Percentiles rank a stretch among this genome's conserved stretches.
phyloP scores from a whole-genome alignment of 2,329 filamentous ascomycete genomes.

The Xylariales sp. region DNA sequence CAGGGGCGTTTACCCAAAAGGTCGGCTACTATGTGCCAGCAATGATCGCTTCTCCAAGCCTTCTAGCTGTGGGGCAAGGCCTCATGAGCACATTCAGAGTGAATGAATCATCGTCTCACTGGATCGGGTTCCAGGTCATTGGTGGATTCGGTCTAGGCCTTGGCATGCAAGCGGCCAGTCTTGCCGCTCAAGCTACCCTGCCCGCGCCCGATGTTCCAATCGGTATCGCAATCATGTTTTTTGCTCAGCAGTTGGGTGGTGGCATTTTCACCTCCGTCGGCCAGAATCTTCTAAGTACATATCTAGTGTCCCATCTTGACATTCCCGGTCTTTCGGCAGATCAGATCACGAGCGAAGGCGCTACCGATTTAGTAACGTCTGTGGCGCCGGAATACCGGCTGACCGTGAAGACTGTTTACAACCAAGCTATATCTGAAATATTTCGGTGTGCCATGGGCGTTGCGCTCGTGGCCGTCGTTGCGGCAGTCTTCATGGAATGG shows the following conservation, averaged over 20 bases:
- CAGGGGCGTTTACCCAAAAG: constrained; percentile 61
- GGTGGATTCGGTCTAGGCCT: constrained; percentile 69
- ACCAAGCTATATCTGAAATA: constrained; percentile 62
- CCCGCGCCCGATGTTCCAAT: constrained; percentile 57
- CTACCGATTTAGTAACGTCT: constrained; percentile 63
- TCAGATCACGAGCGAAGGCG: constrained; percentile 53
- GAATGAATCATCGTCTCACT: constrained; percentile 59
- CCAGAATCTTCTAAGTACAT: constrained; percentile 55
- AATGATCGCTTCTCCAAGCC: constrained; percentile 63
- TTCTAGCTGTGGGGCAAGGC: constrained; percentile 65
- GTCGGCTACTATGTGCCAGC: constrained; percentile 70
- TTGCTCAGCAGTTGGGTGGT: constrained; percentile 60
- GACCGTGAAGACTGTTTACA: constrained; percentile 67
- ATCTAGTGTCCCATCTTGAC: constrained; percentile 49
- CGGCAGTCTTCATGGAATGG: constrained; percentile 67
- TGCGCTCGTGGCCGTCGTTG: constrained; percentile 61
- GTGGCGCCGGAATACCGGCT: constrained; percentile 59
- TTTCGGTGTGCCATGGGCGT: constrained; percentile 68
- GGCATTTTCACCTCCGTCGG: constrained; percentile 60
- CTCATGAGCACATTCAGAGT: constrained; percentile 67
- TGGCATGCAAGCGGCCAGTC: constrained; percentile 67
- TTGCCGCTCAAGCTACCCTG: constrained; percentile 62
- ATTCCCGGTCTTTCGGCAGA: constrained; percentile 51
- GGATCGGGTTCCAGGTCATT: constrained; percentile 71
- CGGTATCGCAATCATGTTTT: constrained; percentile 59